Percentiles rank a stretch among this genome's conserved stretches.
Conservation (phyloP, 495 filamentous ascomycete species). For the Podospora pseudocomata region DNA sequence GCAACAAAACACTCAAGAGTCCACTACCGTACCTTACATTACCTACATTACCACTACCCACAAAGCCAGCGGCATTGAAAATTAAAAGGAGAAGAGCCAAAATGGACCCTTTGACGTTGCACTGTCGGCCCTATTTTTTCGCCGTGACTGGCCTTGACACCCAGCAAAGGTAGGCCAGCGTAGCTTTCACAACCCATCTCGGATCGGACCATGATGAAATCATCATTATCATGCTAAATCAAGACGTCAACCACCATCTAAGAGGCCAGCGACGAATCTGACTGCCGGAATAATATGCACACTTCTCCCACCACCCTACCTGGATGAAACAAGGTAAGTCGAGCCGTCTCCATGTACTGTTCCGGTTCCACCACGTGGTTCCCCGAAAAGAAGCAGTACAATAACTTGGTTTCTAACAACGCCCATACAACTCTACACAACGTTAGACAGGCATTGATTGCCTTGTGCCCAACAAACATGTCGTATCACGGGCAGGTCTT, state of each 20-base stretch:
- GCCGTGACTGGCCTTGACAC: background rate
- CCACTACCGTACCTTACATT: too few species aligned
- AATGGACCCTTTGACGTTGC: background rate
- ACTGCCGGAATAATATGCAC: background rate
- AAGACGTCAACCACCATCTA: background rate
- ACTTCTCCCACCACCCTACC: background rate
- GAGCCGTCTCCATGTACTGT: background rate
- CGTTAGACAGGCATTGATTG: background rate
- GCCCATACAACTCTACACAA: background rate
- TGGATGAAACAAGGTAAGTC: background rate
- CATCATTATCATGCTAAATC: background rate
- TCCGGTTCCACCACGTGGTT: background rate
- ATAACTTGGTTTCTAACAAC: background rate
- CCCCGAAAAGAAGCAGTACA: background rate
- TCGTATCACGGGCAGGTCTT: background rate
- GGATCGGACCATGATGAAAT: background rate
- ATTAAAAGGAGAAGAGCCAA: background rate
- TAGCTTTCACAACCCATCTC: background rate
- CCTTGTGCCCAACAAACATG: background rate
- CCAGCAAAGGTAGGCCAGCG: background rate
- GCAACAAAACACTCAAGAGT: background rate
- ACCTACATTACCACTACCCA: background rate
- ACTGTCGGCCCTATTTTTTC: conserved; percentile 1
- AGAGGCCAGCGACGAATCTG: background rate
- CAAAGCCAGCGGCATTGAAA: background rate